Percentiles rank a stretch among this genome's conserved stretches.
Conservation (phyloP, 225 moss, liverwort and hornwort species). For the Ulota crispa region DNA sequence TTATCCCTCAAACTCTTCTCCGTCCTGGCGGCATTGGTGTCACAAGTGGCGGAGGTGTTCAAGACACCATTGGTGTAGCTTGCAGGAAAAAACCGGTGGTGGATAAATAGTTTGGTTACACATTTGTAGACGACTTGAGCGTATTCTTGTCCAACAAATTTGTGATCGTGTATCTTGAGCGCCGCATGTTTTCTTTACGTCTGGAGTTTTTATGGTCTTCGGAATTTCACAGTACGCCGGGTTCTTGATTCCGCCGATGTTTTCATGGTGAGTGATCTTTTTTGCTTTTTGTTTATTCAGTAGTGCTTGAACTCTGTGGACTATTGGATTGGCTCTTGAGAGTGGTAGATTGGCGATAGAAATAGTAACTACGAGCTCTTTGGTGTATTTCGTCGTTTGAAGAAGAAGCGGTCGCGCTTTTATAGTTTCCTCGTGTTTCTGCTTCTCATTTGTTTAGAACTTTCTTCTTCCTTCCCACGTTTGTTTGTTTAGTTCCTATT, state of each 20-base stretch:
- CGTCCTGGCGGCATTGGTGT: slow-evolving; percentile 20
- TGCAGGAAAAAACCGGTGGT: neutral
- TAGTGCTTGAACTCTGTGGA: neutral
- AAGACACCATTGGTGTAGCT: neutral
- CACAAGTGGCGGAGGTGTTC: neutral
- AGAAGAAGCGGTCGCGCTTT: neutral
- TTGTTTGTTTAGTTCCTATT: neutral
- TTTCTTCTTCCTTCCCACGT: neutral
- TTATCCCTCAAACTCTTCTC: neutral
- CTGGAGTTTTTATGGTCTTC: neutral
- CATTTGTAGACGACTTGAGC: neutral
- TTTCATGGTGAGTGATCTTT: slow-evolving; percentile 20
- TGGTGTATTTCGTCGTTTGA: neutral
- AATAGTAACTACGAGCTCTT: neutral
- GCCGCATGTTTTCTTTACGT: neutral
- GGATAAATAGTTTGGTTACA: neutral
- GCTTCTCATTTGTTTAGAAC: neutral
- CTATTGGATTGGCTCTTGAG: neutral
- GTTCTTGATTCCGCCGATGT: neutral
- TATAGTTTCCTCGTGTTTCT: neutral
- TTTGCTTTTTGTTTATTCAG: neutral
- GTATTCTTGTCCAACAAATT: neutral
- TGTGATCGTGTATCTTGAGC: neutral
- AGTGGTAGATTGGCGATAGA: neutral
- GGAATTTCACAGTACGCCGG: neutral